Conservation (phyloP, 257 asterid genomes). For the Nicotiana noctiflora region DNA sequence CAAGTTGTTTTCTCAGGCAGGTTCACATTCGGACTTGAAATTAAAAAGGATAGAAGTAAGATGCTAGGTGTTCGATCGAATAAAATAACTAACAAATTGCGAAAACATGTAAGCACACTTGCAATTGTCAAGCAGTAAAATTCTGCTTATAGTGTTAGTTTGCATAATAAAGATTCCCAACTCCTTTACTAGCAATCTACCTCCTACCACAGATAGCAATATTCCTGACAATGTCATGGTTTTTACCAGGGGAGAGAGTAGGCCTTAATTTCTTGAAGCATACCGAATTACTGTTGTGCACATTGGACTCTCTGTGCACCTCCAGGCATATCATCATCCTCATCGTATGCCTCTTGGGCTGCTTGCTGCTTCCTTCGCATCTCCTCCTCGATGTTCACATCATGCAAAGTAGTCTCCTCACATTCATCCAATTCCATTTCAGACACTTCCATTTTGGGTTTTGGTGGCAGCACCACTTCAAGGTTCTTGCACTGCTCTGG, state of each 20-base stretch:
- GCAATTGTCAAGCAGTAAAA: neutral
- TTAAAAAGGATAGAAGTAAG: neutral
- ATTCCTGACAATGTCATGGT: neutral
- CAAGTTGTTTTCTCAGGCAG: neutral
- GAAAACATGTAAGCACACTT: neutral
- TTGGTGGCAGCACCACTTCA: slow-evolving; percentile 45
- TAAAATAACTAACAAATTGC: neutral
- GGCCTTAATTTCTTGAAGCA: neutral
- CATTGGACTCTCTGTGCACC: slow-evolving; percentile 53
- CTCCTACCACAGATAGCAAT: neutral
- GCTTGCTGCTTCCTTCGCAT: slow-evolving; percentile 42
- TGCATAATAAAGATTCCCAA: neutral
- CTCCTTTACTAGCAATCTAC: neutral
- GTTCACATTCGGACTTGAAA: neutral
- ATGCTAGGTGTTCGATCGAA: neutral
- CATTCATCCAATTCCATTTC: slow-evolving; percentile 50
- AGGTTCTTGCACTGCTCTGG: slow-evolving; percentile 51
- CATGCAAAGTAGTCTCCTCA: slow-evolving; percentile 48
- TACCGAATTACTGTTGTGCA: slow-evolving; percentile 36
- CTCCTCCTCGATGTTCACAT: slow-evolving; percentile 46
- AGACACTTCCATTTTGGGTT: slow-evolving; percentile 17
- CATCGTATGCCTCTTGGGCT: slow-evolving; percentile 50
- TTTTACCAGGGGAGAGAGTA: neutral
- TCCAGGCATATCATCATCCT: slow-evolving; percentile 48
- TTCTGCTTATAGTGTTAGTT: neutral